phyloP scores from a whole-genome alignment of 306 rosid species.

The Casuarina cunninghamiana region DNA sequence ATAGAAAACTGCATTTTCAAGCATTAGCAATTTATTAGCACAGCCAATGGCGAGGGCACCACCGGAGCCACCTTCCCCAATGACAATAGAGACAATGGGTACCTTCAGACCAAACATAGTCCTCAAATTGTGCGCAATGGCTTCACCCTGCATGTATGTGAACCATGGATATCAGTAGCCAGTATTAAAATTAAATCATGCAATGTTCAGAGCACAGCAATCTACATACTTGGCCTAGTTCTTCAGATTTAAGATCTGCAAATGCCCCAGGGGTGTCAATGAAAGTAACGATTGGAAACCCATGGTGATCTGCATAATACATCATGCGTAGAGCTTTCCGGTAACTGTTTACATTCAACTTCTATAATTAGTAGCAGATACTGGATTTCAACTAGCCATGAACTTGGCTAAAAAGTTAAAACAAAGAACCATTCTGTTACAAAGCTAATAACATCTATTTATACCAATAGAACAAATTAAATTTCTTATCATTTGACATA shows the following conservation, averaged over 20 bases:
- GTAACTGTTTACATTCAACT: slow-evolving; percentile 58
- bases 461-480: slow-evolving; percentile 1
- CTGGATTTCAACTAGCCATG: background rate
- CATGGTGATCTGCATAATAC: slow-evolving; percentile 90
- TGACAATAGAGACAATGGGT: slow-evolving; percentile 82
- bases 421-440: slow-evolving; percentile 14
- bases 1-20: slow-evolving; percentile 95
- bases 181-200: slow-evolving; percentile 19
- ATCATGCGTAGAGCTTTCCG: slow-evolving; percentile 93
- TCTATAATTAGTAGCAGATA: slow-evolving; percentile 27
- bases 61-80: slow-evolving; percentile 99
- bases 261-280: slow-evolving; percentile 97
- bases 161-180: slow-evolving; percentile 29
- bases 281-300: slow-evolving; percentile 85
- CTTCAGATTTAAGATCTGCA: slow-evolving; percentile 94
- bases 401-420: slow-evolving; percentile 19
- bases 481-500: slow-evolving; percentile 35
- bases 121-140: slow-evolving; percentile 91
- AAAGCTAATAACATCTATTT: slow-evolving; percentile 18
- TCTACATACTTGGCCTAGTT: slow-evolving; percentile 74
- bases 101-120: slow-evolving; percentile 95
- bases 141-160: slow-evolving; percentile 83
- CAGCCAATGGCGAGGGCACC: slow-evolving; percentile 99
- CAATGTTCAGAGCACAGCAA: slow-evolving; percentile 17
- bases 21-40: slow-evolving; percentile 92